A percentile compares a stretch with the other conserved stretches of the same genome.
These are phyloP conservation scores for Cryptosporidium sp. DNA, from an alignment of 169 alveolate genomes.

Conservation along the genomic window DNA sequence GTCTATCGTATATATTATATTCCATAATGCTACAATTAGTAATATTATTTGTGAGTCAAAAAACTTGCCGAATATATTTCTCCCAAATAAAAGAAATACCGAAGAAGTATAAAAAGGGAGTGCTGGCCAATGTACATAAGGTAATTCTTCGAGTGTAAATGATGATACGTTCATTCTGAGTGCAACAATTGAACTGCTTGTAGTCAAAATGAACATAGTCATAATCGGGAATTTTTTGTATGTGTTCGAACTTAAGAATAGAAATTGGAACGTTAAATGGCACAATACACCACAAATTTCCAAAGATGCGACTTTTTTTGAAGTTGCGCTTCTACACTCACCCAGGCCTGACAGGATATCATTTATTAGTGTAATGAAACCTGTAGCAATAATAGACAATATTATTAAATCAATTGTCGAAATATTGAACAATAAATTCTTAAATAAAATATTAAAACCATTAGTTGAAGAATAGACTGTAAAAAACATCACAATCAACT, in stretches of 20 bases:
- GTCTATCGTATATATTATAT: conserved; percentile 37
- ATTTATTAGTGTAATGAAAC: conserved; percentile 38
- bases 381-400: conserved; percentile 1
- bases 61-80: not conserved
- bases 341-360: conserved; percentile 14
- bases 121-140: conserved; percentile 66
- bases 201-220: conserved; percentile 18
- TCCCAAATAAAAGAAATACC: conserved; percentile 37
- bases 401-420: conserved; percentile 9
- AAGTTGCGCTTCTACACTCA: not conserved
- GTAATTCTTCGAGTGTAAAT: conserved; percentile 60
- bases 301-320: conserved; percentile 34
- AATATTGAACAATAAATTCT: not conserved
- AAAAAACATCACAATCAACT: conserved; percentile 33
- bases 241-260: conserved; percentile 25
- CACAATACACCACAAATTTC: conserved; percentile 58
- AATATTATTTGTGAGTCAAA: conserved; percentile 20
- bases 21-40: conserved; percentile 39
- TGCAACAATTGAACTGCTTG: conserved; percentile 62
- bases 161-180: conserved; percentile 72
- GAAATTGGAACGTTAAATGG: conserved; percentile 55
- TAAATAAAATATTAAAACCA: not conserved
- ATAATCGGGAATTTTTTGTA: conserved; percentile 10
- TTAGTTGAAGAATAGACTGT: not conserved
- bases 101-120: conserved; percentile 64